Percentiles rank a stretch among this genome's conserved stretches.
phyloP scores from a whole-genome alignment of 768 basidiomycete species.

The Leccinum incarnatum region DNA sequence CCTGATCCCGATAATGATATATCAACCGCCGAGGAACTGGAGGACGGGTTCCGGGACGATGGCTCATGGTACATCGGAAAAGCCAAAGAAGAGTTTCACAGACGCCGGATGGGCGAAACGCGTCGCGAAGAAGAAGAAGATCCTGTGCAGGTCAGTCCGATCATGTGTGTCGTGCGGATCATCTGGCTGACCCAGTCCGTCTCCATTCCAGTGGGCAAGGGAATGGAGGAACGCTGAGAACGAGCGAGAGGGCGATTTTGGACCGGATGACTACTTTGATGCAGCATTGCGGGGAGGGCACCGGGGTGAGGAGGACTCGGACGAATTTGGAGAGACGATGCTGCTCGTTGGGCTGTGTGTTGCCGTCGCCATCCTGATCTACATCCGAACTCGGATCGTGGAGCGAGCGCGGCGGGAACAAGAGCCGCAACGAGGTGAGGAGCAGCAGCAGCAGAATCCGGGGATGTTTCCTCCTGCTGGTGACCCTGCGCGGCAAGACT shows the following conservation, averaged over 20 bases:
- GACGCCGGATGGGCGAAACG: constrained; percentile 46
- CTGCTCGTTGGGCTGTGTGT: constrained; percentile 72
- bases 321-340: constrained; percentile 80
- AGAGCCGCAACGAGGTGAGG: constrained; percentile 39
- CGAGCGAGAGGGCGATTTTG: constrained; percentile 71
- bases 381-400: constrained; percentile 75
- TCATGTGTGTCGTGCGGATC: not conserved
- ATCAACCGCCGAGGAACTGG: constrained; percentile 23
- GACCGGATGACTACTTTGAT: constrained; percentile 83
- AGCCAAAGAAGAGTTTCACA: constrained; percentile 74
- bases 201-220: constrained; percentile 63
- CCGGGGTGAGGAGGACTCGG: constrained; percentile 59
- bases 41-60: constrained; percentile 40
- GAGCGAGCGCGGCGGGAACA: constrained; percentile 69
- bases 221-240: constrained; percentile 69
- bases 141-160: constrained; percentile 59
- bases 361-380: constrained; percentile 70
- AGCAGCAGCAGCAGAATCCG: constrained; percentile 26
- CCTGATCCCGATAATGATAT: constrained; percentile 1
- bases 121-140: constrained; percentile 58
- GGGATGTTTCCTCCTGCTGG: constrained; percentile 62
- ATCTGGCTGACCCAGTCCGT: constrained; percentile 5
- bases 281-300: constrained; percentile 56
- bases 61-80: constrained; percentile 83
- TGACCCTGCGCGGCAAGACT: constrained; percentile 63